These are phyloP conservation scores for Microcyclosporella mali DNA, from an alignment of 2,329 filamentous ascomycete genomes.

Conservation along the genomic window DNA sequence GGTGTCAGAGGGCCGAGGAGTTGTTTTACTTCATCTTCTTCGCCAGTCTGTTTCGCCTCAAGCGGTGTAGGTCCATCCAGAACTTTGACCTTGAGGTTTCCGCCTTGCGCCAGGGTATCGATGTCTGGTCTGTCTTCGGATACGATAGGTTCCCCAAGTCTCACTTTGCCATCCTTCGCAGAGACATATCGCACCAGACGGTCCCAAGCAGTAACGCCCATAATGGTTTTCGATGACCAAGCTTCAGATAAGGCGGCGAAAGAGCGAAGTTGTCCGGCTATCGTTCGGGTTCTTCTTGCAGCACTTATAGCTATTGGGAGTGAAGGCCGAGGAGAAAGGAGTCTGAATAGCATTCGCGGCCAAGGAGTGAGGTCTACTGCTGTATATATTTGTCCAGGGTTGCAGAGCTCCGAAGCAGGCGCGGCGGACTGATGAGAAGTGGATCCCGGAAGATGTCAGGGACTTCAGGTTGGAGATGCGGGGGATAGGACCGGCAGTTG, in stretches of 20 bases:
- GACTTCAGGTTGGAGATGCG: too few species aligned
- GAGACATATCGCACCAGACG: constrained; percentile 65
- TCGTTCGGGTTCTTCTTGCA: neutral
- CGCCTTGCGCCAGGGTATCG: constrained; percentile 31
- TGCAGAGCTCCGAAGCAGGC: too few species aligned
- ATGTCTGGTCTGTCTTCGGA: constrained; percentile 25
- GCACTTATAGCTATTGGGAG: neutral
- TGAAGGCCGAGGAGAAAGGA: neutral
- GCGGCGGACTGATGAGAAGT: too few species aligned
- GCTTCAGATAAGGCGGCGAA: neutral
- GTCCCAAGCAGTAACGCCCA: constrained; percentile 36
- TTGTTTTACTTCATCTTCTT: constrained; percentile 49
- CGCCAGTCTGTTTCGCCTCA: constrained; percentile 47
- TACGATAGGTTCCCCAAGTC: constrained; percentile 67
- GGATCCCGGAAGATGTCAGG: too few species aligned
- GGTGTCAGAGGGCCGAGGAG: constrained; percentile 49
- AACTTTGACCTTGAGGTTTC: constrained; percentile 47
- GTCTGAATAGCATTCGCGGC: too few species aligned
- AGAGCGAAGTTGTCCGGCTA: neutral
- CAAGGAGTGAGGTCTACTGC: too few species aligned
- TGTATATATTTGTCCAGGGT: too few species aligned
- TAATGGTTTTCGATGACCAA: neutral
- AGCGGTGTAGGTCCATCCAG: constrained; percentile 43
- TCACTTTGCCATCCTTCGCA: constrained; percentile 60
- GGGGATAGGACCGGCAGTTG: too few species aligned